Conservation (phyloP, 176 grass and related monocot genomes). For the Elymus sibiricus region DNA sequence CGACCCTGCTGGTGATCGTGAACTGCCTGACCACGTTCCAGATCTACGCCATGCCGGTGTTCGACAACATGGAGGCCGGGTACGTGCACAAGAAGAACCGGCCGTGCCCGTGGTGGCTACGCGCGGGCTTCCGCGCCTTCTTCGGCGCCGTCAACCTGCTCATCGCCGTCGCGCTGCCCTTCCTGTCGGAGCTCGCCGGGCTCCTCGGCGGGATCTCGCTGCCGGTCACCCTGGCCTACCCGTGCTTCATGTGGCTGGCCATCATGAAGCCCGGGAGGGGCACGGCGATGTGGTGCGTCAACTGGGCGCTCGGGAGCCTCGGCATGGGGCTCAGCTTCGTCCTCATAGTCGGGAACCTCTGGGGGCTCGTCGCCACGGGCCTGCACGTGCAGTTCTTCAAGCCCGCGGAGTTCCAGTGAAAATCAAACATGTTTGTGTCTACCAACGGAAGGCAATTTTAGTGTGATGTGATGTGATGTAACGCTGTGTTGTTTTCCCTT, state of each 20-base stretch:
- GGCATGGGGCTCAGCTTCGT: constrained; percentile 65
- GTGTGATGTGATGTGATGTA: background rate
- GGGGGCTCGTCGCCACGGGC: constrained; percentile 63
- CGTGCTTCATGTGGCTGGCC: constrained; percentile 96
- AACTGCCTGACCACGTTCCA: constrained; percentile 87
- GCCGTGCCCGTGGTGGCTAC: constrained; percentile 82
- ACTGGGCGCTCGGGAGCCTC: constrained; percentile 69
- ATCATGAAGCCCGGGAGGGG: constrained; percentile 69
- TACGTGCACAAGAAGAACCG: constrained; percentile 71
- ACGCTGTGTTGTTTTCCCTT: background rate
- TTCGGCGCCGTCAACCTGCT: constrained; percentile 58
- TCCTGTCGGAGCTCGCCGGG: constrained; percentile 63
- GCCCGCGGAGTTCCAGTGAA: constrained; percentile 32
- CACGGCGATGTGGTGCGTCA: constrained; percentile 52
- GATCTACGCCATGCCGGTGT: constrained; percentile 92
- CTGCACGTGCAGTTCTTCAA: constrained; percentile 66
- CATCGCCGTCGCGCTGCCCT: constrained; percentile 77
- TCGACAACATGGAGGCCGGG: constrained; percentile 81
- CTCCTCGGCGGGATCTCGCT: constrained; percentile 72
- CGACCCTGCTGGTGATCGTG: constrained; percentile 73
- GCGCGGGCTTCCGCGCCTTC: constrained; percentile 45
- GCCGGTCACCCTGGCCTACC: constrained; percentile 83
- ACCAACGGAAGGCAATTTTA: background rate
- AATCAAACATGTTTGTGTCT: background rate
- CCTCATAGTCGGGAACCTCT: constrained; percentile 56